Percentiles rank a stretch among this genome's conserved stretches.
Evolutionary conservation across 331 rosid species (phyloP).

Genomic region (Malus hybrid): DNA sequence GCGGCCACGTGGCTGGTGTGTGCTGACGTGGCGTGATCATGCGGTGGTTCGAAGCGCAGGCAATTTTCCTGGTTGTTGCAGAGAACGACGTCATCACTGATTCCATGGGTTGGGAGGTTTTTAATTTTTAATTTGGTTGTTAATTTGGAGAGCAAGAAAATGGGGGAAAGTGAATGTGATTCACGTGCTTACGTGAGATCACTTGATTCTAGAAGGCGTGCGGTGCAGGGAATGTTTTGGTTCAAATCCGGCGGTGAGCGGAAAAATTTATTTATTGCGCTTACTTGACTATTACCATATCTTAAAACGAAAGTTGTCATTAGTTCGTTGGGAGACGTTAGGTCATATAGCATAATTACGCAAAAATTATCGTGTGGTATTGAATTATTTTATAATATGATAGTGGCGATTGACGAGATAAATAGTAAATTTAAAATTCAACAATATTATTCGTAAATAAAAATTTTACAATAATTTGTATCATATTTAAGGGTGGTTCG

Average conservation of each 20-base stretch:
- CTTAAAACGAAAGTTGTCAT: neutral
- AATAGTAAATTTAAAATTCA: too few relatives aligned
- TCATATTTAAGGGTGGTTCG: too few relatives aligned
- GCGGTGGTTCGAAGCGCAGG: neutral
- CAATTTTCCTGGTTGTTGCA: neutral
- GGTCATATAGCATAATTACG: too few relatives aligned
- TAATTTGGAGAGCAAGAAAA: neutral
- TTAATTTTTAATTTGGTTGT: neutral
- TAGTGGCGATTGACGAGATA: too few relatives aligned
- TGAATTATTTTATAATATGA: too few relatives aligned
- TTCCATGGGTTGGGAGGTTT: neutral
- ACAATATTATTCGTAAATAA: too few relatives aligned
- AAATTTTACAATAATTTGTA: too few relatives aligned
- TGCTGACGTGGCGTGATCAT: neutral
- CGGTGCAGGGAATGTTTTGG: slow-evolving; percentile 7
- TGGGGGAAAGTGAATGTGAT: neutral
- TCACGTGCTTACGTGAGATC: too few relatives aligned
- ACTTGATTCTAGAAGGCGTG: slow-evolving; percentile 19
- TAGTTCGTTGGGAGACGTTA: too few relatives aligned
- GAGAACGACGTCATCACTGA: neutral
- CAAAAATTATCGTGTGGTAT: too few relatives aligned
- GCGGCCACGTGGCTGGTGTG: too few relatives aligned
- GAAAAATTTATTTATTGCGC: neutral
- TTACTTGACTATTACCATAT: neutral
- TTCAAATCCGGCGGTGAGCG: neutral